A percentile compares a stretch with the other conserved stretches of the same genome.
Conservation (phyloP, 805 yeast species). For the Saccharomyces paradoxus region DNA sequence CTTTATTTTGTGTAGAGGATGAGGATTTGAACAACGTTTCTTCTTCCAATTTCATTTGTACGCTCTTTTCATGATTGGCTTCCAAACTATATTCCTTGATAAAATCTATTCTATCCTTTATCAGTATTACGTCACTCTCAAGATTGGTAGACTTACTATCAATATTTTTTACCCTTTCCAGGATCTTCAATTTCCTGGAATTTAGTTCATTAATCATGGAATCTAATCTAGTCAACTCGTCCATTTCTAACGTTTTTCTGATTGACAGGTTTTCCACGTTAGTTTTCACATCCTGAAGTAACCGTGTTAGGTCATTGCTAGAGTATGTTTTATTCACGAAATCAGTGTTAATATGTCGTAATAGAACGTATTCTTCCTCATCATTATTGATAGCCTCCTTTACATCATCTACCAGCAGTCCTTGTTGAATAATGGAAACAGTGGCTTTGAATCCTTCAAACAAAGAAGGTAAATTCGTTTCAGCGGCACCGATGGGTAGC, state of each 20-base stretch:
- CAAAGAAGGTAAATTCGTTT: conserved; percentile 38
- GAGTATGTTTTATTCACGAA: background rate
- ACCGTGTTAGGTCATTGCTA: background rate
- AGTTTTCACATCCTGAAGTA: background rate
- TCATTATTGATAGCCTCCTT: background rate
- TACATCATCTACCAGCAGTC: background rate
- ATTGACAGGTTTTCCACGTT: conserved; percentile 40
- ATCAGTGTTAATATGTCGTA: background rate
- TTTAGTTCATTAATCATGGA: conserved; percentile 41
- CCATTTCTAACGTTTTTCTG: conserved; percentile 48
- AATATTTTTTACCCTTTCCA: conserved; percentile 43
- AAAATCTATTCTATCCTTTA: conserved; percentile 35
- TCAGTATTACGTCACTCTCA: conserved; percentile 37
- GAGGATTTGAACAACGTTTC: background rate
- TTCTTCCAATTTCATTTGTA: conserved; percentile 5
- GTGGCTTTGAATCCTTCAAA: conserved; percentile 66
- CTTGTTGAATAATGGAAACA: conserved; percentile 34
- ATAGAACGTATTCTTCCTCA: background rate
- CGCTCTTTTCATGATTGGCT: conserved; percentile 3
- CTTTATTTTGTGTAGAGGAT: background rate
- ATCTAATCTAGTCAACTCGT: conserved; percentile 53
- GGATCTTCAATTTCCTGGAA: conserved; percentile 38
- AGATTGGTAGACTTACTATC: conserved; percentile 46
- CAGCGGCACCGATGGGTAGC: conserved; percentile 47
- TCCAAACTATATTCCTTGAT: conserved; percentile 32